Evolutionary conservation across 1,284 basidiomycete genomes (phyloP), one percentile per base, ranked within the genome.

Genomic region (Serendipita sp.): DNA sequence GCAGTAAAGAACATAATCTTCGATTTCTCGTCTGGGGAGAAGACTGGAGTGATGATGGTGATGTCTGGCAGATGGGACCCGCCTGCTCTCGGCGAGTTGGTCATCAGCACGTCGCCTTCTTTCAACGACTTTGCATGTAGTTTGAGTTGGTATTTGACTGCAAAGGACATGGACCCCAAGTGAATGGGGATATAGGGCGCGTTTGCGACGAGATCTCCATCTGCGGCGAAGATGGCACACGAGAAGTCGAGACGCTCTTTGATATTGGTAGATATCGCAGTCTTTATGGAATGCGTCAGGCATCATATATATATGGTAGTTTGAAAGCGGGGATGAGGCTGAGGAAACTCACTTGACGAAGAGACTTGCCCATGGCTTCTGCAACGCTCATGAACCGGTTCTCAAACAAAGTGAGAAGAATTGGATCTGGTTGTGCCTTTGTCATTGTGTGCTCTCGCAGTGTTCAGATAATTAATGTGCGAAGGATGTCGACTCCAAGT

Each of bases 331-430:
- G 42, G 42, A 17, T 44, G 42, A 17, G 42, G 12, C 42, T 44
- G 42, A 22, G 22, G 42, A 12, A 93, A 1, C 90, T 85, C 0
- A 92, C 94, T 74, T 95, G 89, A 71, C 88, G 90, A 8, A 95
- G 77, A 0, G 88, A 88, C 38, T 88, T 79, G 34, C 92, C 93
- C 92, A 94, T 95, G 2, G 92, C 91, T 72, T 95, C 90, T 3
- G 91, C 91, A 32, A 93, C 87, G 69, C 85, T 86, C 88, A 93
- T 93, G 77, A 93, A 93, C 62, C 92, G 84, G 70, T 94, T 93
- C 29, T 90, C 89, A 69, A 94, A 94, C 34, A 95, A 80, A 0
- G 91, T 92, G 62, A 95, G 79, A 42, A 93, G 75, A 67, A 95
- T 92, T 1, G 91, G 90, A 71, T 95, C 92, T 5, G 90, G 85